Base-by-base conservation (phyloP, 2,329 filamentous ascomycete genomes). In the Exserohilum turcica region DNA sequence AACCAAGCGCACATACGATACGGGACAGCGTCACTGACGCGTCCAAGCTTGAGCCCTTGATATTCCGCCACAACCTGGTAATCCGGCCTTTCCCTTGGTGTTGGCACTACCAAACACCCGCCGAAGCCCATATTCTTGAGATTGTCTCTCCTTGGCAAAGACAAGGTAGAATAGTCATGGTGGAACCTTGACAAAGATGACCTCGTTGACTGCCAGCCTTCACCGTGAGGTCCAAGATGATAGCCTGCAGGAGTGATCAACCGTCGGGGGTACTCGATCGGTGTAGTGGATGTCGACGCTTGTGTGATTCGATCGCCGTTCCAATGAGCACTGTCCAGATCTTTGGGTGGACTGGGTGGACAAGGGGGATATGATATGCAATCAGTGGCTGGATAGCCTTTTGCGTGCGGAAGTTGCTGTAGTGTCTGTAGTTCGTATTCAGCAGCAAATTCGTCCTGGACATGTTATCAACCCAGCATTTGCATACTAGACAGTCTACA, bases 21-120 rank as follows among this genome's bases (percentile, higher is more conserved):
- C 8, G 52, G 52, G 12, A 54, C 10, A 5, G 52, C 52, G 16
- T 50, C 47, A 10, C 47, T 45, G 10, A 54, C 13, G 6, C n/a
- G 36, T 12, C 42, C 49, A 9, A 54, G 15, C 13, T 45, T 45
- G 12, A 54, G 27, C 12, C 52, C 52, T 12, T 42, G 40, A 13
- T 44, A 46, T 18, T 32, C 47, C 7, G 31, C 18, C 8, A 54
- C 47, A 12, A 50, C 18, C 21, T 51, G 36, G 12, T 51, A 42
- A 7, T 40, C 40, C 0, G 42, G 52, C 13, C 31, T 42, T 9
- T 8, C 13, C 31, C 40, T 45, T 9, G 36, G 46, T 7, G 18
- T 16, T 6, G 52, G 52, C 18, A 54, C 47, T 5, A 18, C 36
- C 0, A 54, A 40, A 31, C 18, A 13, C 13, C 18, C 9, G 9